Percentiles rank a stretch among this genome's conserved stretches.
These are phyloP conservation scores for Cercophora sp. DNA, from an alignment of 495 filamentous ascomycete genomes.

Conservation along the genomic window DNA sequence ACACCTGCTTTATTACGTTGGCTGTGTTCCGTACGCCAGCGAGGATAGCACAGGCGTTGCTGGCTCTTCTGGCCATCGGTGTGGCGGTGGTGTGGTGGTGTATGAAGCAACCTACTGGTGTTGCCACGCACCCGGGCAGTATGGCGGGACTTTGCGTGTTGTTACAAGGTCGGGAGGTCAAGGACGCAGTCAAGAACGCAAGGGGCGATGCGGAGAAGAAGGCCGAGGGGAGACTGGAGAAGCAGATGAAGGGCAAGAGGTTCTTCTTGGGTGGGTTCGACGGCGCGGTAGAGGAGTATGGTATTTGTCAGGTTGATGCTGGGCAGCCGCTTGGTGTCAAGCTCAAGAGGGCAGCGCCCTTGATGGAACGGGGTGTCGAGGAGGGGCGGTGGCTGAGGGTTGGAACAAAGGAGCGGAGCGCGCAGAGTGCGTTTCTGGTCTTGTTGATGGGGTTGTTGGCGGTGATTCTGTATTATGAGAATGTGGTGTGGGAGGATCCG, in stretches of 20 bases:
- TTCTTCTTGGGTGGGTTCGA: neutral
- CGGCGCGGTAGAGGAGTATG: neutral
- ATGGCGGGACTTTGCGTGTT: conserved; percentile 4
- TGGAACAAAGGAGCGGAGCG: neutral
- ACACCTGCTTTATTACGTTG: conserved; percentile 5
- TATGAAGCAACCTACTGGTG: neutral
- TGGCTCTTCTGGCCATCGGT: conserved; percentile 3
- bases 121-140: neutral
- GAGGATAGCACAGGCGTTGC: conserved; percentile 7
- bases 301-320: neutral
- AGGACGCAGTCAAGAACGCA: neutral
- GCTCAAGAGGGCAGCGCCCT: too few species aligned
- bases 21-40: conserved; percentile 10
- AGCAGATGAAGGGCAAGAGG: neutral
- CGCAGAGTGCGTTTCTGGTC: neutral
- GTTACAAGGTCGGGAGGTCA: too few species aligned
- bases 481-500: neutral
- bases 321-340: too few species aligned
- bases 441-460: neutral
- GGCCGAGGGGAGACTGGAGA: neutral
- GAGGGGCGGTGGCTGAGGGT: neutral
- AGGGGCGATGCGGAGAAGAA: neutral
- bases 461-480: conserved; percentile 2
- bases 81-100: neutral
- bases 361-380: neutral